Percentiles rank a stretch among this genome's conserved stretches.
Evolutionary conservation across 2,329 filamentous ascomycete genomes (phyloP).

Genomic region (Claviceps sp.): DNA sequence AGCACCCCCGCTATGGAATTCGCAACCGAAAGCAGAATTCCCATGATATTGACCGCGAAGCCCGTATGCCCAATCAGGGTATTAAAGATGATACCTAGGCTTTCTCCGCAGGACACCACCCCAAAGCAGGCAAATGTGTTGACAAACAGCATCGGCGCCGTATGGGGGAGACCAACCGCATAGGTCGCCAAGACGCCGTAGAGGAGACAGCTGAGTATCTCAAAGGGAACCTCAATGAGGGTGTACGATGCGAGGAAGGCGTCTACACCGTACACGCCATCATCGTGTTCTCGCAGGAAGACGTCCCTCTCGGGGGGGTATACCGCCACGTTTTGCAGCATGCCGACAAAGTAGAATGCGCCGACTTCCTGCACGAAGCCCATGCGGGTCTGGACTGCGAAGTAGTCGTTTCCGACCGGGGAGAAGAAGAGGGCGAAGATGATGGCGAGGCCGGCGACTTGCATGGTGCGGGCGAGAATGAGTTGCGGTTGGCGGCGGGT

Average conservation of each 20-base stretch:
- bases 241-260: conserved; percentile 61
- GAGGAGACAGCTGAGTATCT: conserved; percentile 49
- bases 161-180: conserved; percentile 51
- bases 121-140: conserved; percentile 57
- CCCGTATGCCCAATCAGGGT: conserved; percentile 61
- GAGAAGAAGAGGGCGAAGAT: conserved; percentile 58
- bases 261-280: conserved; percentile 57
- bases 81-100: conserved; percentile 67
- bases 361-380: conserved; percentile 62
- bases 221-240: conserved; percentile 57
- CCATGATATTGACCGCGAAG: conserved; percentile 62
- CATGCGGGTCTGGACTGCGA: conserved; percentile 57
- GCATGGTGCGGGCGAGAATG: conserved; percentile 51
- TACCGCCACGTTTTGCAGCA: conserved; percentile 66
- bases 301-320: conserved; percentile 62
- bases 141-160: conserved; percentile 52
- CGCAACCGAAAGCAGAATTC: conserved; percentile 54
- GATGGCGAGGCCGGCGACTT: conserved; percentile 49
- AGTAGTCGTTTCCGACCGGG: conserved; percentile 55
- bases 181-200: conserved; percentile 53
- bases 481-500: conserved; percentile 51
- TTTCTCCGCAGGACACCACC: conserved; percentile 62
- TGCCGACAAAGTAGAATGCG: conserved; percentile 61
- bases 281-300: conserved; percentile 64
- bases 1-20: conserved; percentile 60